Evolutionary conservation across 2,329 filamentous ascomycete genomes (phyloP), one percentile per base, ranked within the genome.

Genomic region (Sclerotiophoma versabilis): DNA sequence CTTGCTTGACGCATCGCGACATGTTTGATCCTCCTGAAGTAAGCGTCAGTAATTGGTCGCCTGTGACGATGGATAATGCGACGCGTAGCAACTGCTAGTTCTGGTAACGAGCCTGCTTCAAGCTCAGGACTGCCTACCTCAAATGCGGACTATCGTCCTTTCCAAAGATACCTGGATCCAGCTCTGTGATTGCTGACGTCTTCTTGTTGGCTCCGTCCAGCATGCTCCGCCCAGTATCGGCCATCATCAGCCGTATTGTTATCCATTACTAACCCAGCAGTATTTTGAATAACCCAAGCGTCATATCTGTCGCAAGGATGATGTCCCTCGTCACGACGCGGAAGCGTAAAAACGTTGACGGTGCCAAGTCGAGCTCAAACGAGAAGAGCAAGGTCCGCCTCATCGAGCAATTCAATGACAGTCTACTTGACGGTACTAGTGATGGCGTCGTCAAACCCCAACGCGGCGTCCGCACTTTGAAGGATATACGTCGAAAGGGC

Each of bases 321-420:
- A 63, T 72, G 57, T 64, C 72, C 43, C 60, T 74, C 32, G 65
- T 69, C 52, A 55, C 59, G 19, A 48, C 58, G 20, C 65, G 65
- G 39, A 75, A 75, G 51, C 64, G 72, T 38, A 75, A 72, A 50
- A 69, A 71, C 32, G 47, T 38, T 30, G 59, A 68, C 39, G 64
- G 62, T 17, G 59, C 54, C 1, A 56, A 46, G 20, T 36, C 58
- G 11, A 46, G 51, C 14, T 65, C 66, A 19, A 56, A 58, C n/a
- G 67, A 71, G 22, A 71, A 70, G 44, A 66, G 55, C 51, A 75
- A 74, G 27, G 62, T 74, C 11, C 72, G 72, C 19, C 52, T 73
- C 22, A 56, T 74, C n/a, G 72, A 70, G 46, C 54, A 50, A 32
- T 61, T 60, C 9, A 53, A 49, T 8, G 59, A 66, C 17, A 43